phyloP scores from a whole-genome alignment of 768 basidiomycete species.

The Tulasnella sp. region DNA sequence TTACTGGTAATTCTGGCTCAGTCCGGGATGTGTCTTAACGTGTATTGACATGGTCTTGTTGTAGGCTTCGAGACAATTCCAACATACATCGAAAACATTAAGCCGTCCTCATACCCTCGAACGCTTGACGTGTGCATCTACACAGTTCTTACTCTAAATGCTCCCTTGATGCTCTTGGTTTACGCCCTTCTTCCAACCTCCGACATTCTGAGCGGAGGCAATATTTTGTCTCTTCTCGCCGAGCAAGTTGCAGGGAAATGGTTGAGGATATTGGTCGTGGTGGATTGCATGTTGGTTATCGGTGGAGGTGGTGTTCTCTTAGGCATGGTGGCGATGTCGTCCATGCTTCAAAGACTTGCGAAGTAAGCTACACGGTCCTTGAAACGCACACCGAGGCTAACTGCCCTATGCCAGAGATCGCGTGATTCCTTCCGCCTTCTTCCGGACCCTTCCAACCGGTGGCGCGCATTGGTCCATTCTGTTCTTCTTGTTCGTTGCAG shows the following conservation, averaged over 20 bases:
- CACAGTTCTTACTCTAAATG: conserved; percentile 56
- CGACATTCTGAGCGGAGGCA: conserved; percentile 49
- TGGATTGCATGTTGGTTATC: conserved; percentile 67
- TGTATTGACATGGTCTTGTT: background rate
- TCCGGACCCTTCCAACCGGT: conserved; percentile 50
- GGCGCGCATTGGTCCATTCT: conserved; percentile 54
- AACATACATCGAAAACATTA: conserved; percentile 61
- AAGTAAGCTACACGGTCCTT: conserved; percentile 32
- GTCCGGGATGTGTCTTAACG: conserved; percentile 46
- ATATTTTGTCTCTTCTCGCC: conserved; percentile 64
- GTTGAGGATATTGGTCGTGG: conserved; percentile 59
- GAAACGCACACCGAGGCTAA: background rate
- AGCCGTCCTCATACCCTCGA: conserved; percentile 51
- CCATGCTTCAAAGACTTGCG: conserved; percentile 56
- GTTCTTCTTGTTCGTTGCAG: conserved; percentile 50
- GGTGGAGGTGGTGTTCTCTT: conserved; percentile 64
- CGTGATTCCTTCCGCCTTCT: conserved; percentile 55
- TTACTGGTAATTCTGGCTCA: conserved; percentile 56
- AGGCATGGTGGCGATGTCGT: conserved; percentile 43
- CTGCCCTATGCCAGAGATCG: conserved; percentile 43
- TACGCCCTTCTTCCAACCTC: conserved; percentile 57
- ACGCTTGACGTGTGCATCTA: conserved; percentile 65
- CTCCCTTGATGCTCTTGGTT: conserved; percentile 55
- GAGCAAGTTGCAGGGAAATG: conserved; percentile 56
- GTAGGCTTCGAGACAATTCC: conserved; percentile 51